phyloP scores from a whole-genome alignment of 2,329 filamentous ascomycete species.

The Aspergillus novofumigatus region DNA sequence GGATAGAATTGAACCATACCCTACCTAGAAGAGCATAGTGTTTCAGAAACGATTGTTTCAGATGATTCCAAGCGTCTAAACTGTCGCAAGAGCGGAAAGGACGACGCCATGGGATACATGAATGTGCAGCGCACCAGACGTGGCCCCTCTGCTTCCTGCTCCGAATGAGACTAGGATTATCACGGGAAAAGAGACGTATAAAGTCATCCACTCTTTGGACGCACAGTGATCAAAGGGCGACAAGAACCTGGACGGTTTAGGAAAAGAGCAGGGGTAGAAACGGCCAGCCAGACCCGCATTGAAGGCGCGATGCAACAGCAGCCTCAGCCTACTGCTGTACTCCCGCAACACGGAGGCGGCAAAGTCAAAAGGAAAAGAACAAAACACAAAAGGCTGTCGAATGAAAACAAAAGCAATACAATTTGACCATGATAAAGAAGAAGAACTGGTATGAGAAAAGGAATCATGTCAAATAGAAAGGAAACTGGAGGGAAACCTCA shows the following conservation, averaged over 20 bases:
- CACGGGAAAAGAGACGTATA: slow-evolving; percentile 4
- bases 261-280: slow-evolving; percentile 10
- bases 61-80: slow-evolving; percentile 19
- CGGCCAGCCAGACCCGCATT: slow-evolving; percentile 7
- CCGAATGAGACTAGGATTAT: slow-evolving; percentile 11
- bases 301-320: slow-evolving; percentile 20
- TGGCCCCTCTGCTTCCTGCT: slow-evolving; percentile 5
- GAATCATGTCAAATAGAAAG: slow-evolving; percentile 1
- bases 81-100: slow-evolving; percentile 8
- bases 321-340: slow-evolving; percentile 21
- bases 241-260: slow-evolving; percentile 12
- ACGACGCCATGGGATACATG: slow-evolving; percentile 3
- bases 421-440: slow-evolving; percentile 1
- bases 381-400: slow-evolving; percentile 3
- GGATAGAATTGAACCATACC: slow-evolving; percentile 14
- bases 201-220: slow-evolving; percentile 10
- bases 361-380: slow-evolving; percentile 4
- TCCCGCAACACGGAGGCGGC: slow-evolving; percentile 12
- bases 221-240: slow-evolving; percentile 13
- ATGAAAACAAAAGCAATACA: background rate
- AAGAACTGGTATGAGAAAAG: background rate
- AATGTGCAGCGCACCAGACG: slow-evolving; percentile 11
- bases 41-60: slow-evolving; percentile 25
- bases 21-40: slow-evolving; percentile 19
- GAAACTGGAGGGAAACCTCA: background rate